Evolutionary conservation across 2,329 filamentous ascomycete genomes (phyloP).

Genomic region (Metarhizium sp.): DNA sequence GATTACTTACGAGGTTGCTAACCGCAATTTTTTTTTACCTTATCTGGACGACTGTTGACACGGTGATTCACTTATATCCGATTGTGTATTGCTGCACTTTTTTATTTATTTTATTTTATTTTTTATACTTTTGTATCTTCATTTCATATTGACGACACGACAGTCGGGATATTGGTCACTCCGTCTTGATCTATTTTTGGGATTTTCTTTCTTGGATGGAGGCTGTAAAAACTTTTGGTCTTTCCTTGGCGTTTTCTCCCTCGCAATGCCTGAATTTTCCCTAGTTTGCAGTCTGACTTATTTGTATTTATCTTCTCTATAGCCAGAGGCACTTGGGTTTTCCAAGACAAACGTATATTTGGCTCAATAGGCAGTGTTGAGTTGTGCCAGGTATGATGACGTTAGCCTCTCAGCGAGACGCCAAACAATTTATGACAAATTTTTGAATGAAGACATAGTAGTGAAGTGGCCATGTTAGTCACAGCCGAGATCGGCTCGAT

Average conservation of each 20-base stretch:
- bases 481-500: too few relatives aligned
- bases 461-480: not conserved
- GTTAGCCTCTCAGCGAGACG: not conserved
- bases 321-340: not conserved
- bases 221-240: not conserved
- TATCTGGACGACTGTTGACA: not conserved
- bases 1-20: not conserved
- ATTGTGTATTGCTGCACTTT: not conserved
- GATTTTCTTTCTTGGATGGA: not conserved
- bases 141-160: not conserved
- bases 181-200: not conserved
- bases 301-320: not conserved
- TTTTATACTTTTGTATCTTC: not conserved
- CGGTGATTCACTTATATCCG: constrained; percentile 2
- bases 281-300: not conserved
- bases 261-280: not conserved
- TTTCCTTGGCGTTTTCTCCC: constrained; percentile 2
- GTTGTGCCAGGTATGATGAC: not conserved
- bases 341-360: not conserved
- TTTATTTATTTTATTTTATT: not conserved
- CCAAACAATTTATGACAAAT: not conserved
- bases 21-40: not conserved
- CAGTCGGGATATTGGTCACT: not conserved
- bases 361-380: not conserved
- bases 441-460: not conserved